Evolutionary conservation across 768 basidiomycete species (phyloP), one percentile per base, ranked within the genome.

Genomic region (Crucibulum laeve): DNA sequence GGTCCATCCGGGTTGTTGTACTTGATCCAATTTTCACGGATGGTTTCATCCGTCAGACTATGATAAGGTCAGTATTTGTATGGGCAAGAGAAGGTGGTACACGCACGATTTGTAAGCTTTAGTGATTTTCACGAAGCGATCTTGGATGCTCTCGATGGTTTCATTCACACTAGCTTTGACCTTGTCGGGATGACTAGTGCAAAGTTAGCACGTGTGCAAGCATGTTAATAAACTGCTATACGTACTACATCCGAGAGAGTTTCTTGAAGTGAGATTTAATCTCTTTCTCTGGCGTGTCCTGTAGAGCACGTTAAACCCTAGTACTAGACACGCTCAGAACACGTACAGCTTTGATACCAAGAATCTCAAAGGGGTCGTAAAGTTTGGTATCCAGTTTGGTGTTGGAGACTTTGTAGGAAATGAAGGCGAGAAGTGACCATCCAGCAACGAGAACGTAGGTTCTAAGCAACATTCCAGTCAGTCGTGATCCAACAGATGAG

Each of bases 1-100:
- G 91, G 85, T 5, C 96, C 96, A 60, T 99, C 96, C 0, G 96
- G 96, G 58, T 99, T 87, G 2, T 93, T 92, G 51, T 88, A 97
- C 26, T 83, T 71, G 52, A 87, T 80, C 69, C 83, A 82, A 63
- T 99, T 99, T 55, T 86, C 81, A 32, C 93, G 88, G 42, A 92
- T 92, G 4, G 79, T 84, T 58, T 91, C 90, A 64, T 99, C 93
- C 0, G 94, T 97, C 19, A 99, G 68, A 5, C 90, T 92, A 52
- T 25, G n/a, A 39, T 18, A 18, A 2, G 40, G 23, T 44, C n/a
- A 47, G 18, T 17, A 22, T 34, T 14, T 18, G 11, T 24, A 14
- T n/a, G 22, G 30, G 18, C 23, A 19, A 30, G 18, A 4, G 50
- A 11, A 21, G 17, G 1, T 11, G n/a, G 15, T 14, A 22, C 17